Percentiles rank a stretch among this genome's conserved stretches.
phyloP scores from a whole-genome alignment of 2,329 filamentous ascomycete species.

The Clonostachys rosea region DNA sequence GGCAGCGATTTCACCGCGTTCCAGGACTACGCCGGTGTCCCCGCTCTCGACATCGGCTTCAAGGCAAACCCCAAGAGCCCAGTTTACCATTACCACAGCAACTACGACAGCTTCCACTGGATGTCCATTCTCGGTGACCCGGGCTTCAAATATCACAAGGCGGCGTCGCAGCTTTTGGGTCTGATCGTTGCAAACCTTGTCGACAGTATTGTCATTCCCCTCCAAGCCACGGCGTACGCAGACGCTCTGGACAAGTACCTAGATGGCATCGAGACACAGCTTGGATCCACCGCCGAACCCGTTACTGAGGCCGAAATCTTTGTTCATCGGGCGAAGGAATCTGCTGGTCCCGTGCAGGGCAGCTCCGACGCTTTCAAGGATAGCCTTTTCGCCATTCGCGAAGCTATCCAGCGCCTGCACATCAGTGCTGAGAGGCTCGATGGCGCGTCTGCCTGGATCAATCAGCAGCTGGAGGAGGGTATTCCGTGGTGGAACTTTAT shows the following conservation, averaged over 20 bases:
- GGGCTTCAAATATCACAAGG: constrained; percentile 59
- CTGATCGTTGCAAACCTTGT: constrained; percentile 56
- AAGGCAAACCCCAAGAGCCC: constrained; percentile 33
- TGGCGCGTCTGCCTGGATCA: constrained; percentile 32
- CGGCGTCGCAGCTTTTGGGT: constrained; percentile 62
- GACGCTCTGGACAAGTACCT: constrained; percentile 48
- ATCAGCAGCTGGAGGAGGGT: constrained; percentile 37
- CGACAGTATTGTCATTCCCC: constrained; percentile 57
- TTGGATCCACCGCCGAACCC: constrained; percentile 21
- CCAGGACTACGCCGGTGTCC: constrained; percentile 66
- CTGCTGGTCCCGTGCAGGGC: constrained; percentile 17
- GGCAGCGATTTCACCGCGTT: constrained; percentile 74
- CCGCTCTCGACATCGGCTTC: constrained; percentile 62
- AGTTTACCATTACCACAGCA: constrained; percentile 82
- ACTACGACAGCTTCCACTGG: constrained; percentile 89
- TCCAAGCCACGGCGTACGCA: constrained; percentile 63
- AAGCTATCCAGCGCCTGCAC: constrained; percentile 28
- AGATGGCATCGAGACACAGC: constrained; percentile 42
- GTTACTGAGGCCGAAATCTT: constrained; percentile 17
- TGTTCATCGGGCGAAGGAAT: constrained; percentile 16
- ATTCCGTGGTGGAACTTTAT: constrained; percentile 79
- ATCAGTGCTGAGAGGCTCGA: constrained; percentile 38
- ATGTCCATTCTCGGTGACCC: constrained; percentile 78
- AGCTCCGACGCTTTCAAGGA: constrained; percentile 30
- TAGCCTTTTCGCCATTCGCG: constrained; percentile 30